Percentiles rank a stretch among this genome's conserved stretches.
phyloP scores from a whole-genome alignment of 148 eudicot species.

The Vaccinium corymbosum region DNA sequence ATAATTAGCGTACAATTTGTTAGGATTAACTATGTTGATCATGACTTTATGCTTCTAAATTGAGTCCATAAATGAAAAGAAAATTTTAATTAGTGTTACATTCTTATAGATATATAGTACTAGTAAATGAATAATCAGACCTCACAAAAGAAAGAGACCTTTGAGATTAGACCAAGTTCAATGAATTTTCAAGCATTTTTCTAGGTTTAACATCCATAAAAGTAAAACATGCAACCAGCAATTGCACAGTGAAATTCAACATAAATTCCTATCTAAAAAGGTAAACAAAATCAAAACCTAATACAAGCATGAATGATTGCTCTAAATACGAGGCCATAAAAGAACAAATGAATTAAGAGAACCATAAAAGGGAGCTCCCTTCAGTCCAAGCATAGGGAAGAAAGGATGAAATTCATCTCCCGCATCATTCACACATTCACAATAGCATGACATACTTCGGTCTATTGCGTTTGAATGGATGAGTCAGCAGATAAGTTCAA shows the following conservation, averaged over 20 bases:
- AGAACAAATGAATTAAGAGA: not conserved
- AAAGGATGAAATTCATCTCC: conserved; percentile 32
- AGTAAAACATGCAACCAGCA: not conserved
- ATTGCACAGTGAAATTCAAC: too few relatives aligned
- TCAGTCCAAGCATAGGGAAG: conserved; percentile 42
- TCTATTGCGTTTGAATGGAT: conserved; percentile 34
- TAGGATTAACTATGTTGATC: not conserved
- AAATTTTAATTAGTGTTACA: not conserved
- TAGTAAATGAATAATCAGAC: too few relatives aligned
- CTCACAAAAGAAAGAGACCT: not conserved
- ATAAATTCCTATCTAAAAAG: not conserved
- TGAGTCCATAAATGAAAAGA: not conserved
- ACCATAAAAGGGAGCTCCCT: conserved; percentile 39
- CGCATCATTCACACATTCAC: conserved; percentile 42
- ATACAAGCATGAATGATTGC: not conserved
- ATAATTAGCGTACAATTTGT: not conserved
- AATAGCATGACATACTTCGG: conserved; percentile 14
- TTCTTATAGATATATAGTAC: not conserved
- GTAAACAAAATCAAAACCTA: not conserved
- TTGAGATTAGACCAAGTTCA: not conserved
- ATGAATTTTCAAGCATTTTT: not conserved
- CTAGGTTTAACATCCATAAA: not conserved
- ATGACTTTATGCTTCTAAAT: not conserved
- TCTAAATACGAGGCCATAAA: not conserved
- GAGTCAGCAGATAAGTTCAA: conserved; percentile 36